A percentile compares a stretch with the other conserved stretches of the same genome.
Conservation (phyloP, 345 rosid genomes). For the Eucalyptus lansdowneana region DNA sequence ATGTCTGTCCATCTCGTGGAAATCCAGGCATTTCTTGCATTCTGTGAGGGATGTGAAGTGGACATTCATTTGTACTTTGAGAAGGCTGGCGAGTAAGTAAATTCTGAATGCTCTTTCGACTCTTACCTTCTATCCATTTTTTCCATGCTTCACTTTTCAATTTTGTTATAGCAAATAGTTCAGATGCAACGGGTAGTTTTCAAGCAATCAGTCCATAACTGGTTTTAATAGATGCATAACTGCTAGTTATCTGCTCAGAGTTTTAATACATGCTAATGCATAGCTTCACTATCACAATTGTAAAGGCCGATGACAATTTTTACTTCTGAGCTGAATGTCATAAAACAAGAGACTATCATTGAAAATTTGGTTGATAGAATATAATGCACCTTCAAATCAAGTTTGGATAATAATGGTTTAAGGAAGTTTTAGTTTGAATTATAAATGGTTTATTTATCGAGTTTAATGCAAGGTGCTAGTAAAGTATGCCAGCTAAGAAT, state of each 20-base stretch:
- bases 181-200: neutral
- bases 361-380: neutral
- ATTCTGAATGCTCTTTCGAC: neutral
- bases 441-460: neutral
- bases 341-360: neutral
- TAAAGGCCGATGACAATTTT: neutral
- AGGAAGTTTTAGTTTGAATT: neutral
- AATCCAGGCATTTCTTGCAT: slow-evolving; percentile 79
- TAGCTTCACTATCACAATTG: neutral
- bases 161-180: neutral
- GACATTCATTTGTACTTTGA: slow-evolving; percentile 76
- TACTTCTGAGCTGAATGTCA: neutral
- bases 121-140: neutral
- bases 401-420: neutral
- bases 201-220: neutral
- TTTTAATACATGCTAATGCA: neutral
- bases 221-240: neutral
- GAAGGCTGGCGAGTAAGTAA: slow-evolving; percentile 90
- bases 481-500: neutral
- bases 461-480: neutral
- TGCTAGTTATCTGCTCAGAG: neutral
- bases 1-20: neutral
- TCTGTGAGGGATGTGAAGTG: slow-evolving; percentile 85
- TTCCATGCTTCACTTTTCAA: neutral
- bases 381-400: neutral